phyloP scores from a whole-genome alignment of 495 filamentous ascomycete genomes.

The Cenococcum geophilum region DNA sequence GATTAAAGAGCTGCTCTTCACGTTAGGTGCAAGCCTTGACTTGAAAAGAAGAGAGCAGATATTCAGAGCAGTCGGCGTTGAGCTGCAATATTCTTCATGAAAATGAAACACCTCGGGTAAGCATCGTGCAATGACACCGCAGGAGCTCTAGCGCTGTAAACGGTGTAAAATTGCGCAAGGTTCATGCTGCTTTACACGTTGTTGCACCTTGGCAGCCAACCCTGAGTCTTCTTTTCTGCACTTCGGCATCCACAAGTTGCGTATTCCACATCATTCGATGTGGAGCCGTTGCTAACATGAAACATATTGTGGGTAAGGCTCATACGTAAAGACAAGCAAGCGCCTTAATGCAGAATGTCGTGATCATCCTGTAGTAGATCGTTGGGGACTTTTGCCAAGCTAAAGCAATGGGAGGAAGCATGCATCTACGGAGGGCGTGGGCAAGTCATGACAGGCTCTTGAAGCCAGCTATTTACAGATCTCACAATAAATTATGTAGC shows the following conservation, averaged over 20 bases:
- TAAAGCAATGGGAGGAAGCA: not conserved
- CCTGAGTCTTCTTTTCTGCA: too few relatives aligned
- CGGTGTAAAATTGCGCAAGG: not conserved
- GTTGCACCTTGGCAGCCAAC: too few relatives aligned
- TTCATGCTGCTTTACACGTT: too few relatives aligned
- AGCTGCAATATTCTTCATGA: constrained; percentile 90
- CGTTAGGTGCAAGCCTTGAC: constrained; percentile 72
- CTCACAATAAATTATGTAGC: too few relatives aligned
- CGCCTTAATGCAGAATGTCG: not conserved
- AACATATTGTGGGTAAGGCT: constrained; percentile 6
- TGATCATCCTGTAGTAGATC: not conserved
- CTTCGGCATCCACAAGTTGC: too few relatives aligned
- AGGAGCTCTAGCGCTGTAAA: not conserved
- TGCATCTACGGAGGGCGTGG: not conserved
- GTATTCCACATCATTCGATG: not conserved
- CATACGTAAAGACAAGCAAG: not conserved
- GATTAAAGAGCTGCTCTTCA: constrained; percentile 87
- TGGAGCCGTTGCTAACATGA: constrained; percentile 1
- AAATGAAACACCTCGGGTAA: constrained; percentile 8
- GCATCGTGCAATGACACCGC: not conserved
- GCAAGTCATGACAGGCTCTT: not conserved
- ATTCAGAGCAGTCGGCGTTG: constrained; percentile 71
- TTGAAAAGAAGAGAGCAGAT: constrained; percentile 62
- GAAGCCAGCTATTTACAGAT: too few relatives aligned
- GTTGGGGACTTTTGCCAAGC: not conserved